Percentiles rank a stretch among this genome's conserved stretches.
Evolutionary conservation across 148 eudicot species (phyloP).

Genomic region (Amaranthus hypochondriacus): DNA sequence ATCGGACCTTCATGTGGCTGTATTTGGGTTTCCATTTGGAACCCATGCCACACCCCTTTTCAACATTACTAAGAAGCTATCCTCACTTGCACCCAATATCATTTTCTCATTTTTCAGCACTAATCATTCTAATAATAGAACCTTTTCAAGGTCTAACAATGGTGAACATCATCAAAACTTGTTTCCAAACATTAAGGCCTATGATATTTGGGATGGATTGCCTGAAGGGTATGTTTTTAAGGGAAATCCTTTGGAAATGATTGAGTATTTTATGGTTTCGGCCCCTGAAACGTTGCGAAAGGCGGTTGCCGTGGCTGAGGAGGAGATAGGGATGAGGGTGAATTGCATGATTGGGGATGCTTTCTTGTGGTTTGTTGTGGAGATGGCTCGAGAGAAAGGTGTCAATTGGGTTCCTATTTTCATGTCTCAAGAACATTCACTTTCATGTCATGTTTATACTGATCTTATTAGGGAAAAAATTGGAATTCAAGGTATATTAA

Average conservation of each 20-base stretch:
- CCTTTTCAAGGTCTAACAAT: background rate
- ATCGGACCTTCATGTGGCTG: slow-evolving; percentile 15
- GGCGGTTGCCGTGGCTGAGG: slow-evolving; percentile 23
- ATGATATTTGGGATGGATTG: slow-evolving; percentile 25
- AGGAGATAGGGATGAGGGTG: slow-evolving; percentile 21
- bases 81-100: slow-evolving; percentile 10
- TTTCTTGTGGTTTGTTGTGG: slow-evolving; percentile 24
- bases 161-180: background rate
- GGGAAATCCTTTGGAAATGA: slow-evolving; percentile 23
- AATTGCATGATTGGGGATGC: slow-evolving; percentile 30
- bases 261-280: slow-evolving; percentile 6
- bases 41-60: slow-evolving; percentile 22
- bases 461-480: slow-evolving; percentile 25
- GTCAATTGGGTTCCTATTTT: slow-evolving; percentile 29
- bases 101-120: slow-evolving; percentile 26
- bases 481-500: slow-evolving; percentile 24
- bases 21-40: slow-evolving; percentile 20
- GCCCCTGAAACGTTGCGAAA: slow-evolving; percentile 5
- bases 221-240: slow-evolving; percentile 20
- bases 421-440: slow-evolving; percentile 24
- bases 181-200: slow-evolving; percentile 1
- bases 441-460: slow-evolving; percentile 22
- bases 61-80: slow-evolving; percentile 10
- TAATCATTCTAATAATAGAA: background rate
- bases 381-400: slow-evolving; percentile 19